phyloP scores from a whole-genome alignment of 345 rosid genomes.

The Dimocarpus longan region DNA sequence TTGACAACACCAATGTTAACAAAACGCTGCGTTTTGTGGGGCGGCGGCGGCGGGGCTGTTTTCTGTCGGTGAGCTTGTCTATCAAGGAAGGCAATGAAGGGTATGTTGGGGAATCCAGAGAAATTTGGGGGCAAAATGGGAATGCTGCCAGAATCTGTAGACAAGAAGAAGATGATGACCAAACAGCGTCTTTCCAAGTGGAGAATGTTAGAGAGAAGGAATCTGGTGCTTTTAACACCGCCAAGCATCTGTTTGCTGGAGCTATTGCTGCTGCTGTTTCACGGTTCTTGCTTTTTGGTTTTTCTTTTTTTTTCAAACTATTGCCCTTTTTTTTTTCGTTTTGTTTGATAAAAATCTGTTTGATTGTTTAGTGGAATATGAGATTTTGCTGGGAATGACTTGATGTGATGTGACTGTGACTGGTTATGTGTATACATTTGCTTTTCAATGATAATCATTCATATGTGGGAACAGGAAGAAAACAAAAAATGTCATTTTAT shows the following conservation, averaged over 20 bases:
- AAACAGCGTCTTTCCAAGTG: constrained; percentile 19
- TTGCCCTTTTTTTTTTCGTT: not conserved
- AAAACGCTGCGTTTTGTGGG: constrained; percentile 35
- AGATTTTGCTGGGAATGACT: not conserved
- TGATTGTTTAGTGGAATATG: not conserved
- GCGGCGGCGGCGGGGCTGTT: constrained; percentile 32
- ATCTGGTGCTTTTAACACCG: constrained; percentile 63
- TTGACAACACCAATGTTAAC: not conserved
- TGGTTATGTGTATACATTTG: not conserved
- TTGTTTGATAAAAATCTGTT: not conserved
- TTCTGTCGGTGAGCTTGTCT: constrained; percentile 73
- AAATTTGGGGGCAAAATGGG: constrained; percentile 36
- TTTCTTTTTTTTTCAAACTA: too few relatives aligned
- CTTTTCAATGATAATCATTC: not conserved
- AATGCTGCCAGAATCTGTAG: not conserved
- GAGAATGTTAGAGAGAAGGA: constrained; percentile 33
- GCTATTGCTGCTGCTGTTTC: constrained; percentile 92
- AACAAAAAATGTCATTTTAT: not conserved
- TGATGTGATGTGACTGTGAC: not conserved
- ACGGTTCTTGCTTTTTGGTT: constrained; percentile 41
- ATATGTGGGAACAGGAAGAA: not conserved
- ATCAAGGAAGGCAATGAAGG: constrained; percentile 52
- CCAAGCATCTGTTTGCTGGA: constrained; percentile 90
- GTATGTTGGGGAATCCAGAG: constrained; percentile 44
- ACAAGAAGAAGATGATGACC: constrained; percentile 23